These are phyloP conservation scores for Suillus luteus DNA, from an alignment of 768 basidiomycete genomes.

Conservation along the genomic window DNA sequence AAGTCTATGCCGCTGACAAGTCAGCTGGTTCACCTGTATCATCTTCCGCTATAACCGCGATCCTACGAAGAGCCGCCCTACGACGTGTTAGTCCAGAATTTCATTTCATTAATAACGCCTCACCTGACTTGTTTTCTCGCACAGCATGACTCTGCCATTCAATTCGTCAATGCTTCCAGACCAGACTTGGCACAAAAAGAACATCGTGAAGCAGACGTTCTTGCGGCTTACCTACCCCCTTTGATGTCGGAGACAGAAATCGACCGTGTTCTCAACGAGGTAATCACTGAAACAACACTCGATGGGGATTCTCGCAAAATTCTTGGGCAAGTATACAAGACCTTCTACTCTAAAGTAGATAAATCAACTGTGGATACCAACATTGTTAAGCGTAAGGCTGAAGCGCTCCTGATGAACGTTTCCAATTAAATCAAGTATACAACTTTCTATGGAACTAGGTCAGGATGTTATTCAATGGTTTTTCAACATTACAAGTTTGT, in stretches of 20 bases:
- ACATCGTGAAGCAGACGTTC: conserved; percentile 52
- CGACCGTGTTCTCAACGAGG: conserved; percentile 49
- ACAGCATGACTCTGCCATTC: conserved; percentile 60
- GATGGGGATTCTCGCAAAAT: conserved; percentile 25
- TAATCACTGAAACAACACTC: conserved; percentile 33
- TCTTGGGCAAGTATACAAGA: conserved; percentile 57
- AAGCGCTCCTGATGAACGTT: conserved; percentile 36
- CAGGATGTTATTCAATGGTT: not conserved
- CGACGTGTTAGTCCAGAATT: conserved; percentile 52
- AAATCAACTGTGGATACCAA: conserved; percentile 57
- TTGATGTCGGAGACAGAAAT: conserved; percentile 56
- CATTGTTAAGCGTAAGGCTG: conserved; percentile 55
- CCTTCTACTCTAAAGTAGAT: conserved; percentile 64
- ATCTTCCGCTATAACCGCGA: conserved; percentile 49
- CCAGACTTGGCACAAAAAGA: conserved; percentile 68
- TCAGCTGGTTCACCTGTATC: conserved; percentile 42
- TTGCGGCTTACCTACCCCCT: conserved; percentile 61
- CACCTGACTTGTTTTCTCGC: conserved; percentile 15
- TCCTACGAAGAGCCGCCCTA: conserved; percentile 58
- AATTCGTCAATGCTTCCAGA: conserved; percentile 59
- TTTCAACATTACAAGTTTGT: not conserved
- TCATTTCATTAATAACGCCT: not conserved
- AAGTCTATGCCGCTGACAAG: conserved; percentile 71
- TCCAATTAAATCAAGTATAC: not conserved
- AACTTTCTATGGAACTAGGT: not conserved